Base-by-base conservation (phyloP, 352 stramenopile species). In the Elongisporangium undulatum region DNA sequence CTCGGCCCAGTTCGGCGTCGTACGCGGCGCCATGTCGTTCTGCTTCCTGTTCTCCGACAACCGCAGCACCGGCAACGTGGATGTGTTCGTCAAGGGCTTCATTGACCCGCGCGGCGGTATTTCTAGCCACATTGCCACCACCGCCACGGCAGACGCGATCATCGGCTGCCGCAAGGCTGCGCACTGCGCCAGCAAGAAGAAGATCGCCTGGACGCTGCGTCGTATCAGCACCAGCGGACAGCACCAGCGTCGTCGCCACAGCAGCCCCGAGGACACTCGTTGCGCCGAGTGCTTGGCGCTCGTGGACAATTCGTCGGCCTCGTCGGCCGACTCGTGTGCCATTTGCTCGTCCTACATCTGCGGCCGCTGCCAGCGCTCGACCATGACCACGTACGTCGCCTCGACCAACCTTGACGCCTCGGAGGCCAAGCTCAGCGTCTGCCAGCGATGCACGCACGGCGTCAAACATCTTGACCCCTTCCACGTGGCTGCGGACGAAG, bases 21-120 rank as follows among this genome's bases (percentile, higher is more conserved):
- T 78, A 13, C 70, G 70, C 7, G 70, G 61, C 26, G 57, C 60
- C 50, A 56, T 78, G 4, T 78, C 70, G 39, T 74, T 75, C 51
- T 70, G 67, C 39, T 64, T 69, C 45, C 48, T 78, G 10, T 78
- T 78, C 26, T 64, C 63, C 17, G 67, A 78, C 23, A 59, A 29
- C n/a, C 2, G 10, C 8, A 39, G 50, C 0, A 52, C 24, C 2
- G 62, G 61, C 4, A 17, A 19, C 4, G 56, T 74, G 17, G 70
- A 78, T 9, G 58, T 78, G 2, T 78, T 78, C 53, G 67, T 63
- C 59, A 75, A 75, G 23, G 70, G 70, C 12, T 78, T 73, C 51
- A 56, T 78, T 4, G 70, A 78, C 17, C 70, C 64, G 20, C 67
- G 64, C 7, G 67, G 70, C 10, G 55, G 67, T 0, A 55, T 74